Evolutionary conservation across 345 rosid genomes (phyloP).

Genomic region (Moricandia moricandioides): DNA sequence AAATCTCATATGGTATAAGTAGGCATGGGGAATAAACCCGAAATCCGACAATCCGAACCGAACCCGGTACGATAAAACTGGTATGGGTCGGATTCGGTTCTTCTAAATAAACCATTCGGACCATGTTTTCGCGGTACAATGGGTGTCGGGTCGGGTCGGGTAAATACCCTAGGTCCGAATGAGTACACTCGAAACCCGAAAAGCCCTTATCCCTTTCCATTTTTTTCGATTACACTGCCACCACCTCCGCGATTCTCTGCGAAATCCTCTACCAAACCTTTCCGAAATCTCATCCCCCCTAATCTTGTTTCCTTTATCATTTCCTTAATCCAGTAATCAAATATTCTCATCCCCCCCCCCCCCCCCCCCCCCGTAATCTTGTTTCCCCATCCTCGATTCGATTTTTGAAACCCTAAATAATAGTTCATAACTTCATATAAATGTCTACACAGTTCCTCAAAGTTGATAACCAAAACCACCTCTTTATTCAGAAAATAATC

Average conservation of each 20-base stretch:
- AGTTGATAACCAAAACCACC: not conserved
- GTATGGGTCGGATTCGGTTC: not conserved
- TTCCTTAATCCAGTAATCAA: not conserved
- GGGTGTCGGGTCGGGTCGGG: not conserved
- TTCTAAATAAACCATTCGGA: not conserved
- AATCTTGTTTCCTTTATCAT: not conserved
- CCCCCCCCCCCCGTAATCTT: not conserved
- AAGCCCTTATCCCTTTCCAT: not conserved
- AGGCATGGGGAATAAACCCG: not conserved
- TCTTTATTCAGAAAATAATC: not conserved
- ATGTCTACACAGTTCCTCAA: not conserved
- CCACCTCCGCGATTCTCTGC: not conserved
- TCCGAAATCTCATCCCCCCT: not conserved
- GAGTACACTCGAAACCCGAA: not conserved
- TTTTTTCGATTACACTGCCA: not conserved
- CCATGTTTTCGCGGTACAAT: not conserved
- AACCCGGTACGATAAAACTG: not conserved
- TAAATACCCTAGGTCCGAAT: not conserved
- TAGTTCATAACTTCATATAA: not conserved
- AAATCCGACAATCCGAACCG: not conserved
- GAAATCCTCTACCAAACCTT: not conserved
- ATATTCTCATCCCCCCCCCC: not conserved
- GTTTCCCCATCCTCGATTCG: not conserved
- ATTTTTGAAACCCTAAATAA: not conserved
- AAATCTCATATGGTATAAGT: too few species aligned